These are phyloP conservation scores for Rhinocladiella similis DNA, from an alignment of 2,329 filamentous ascomycete genomes.

Conservation along the genomic window DNA sequence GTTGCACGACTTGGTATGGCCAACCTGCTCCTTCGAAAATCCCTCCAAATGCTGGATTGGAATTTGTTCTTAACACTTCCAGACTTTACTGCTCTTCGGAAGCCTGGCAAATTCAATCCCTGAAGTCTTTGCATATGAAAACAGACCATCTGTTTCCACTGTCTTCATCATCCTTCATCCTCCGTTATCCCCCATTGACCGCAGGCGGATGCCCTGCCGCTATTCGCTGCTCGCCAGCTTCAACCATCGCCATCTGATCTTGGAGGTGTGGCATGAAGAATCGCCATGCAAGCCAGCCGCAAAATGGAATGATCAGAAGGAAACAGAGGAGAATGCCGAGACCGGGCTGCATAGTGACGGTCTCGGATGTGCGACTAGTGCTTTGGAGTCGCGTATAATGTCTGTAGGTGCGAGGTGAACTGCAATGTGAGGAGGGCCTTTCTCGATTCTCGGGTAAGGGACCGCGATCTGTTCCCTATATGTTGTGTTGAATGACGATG, in stretches of 20 bases:
- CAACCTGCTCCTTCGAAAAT: too few relatives aligned
- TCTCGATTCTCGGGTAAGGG: background rate
- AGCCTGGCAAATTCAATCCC: too few relatives aligned
- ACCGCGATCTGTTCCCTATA: background rate
- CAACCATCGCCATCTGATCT: slow-evolving; percentile 25
- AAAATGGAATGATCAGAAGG: slow-evolving; percentile 26
- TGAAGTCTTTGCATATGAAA: too few relatives aligned
- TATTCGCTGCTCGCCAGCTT: slow-evolving; percentile 24
- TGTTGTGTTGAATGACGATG: background rate
- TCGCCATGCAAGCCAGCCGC: slow-evolving; percentile 28
- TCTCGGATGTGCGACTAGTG: background rate
- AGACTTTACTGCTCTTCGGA: too few relatives aligned
- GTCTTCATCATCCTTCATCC: too few relatives aligned
- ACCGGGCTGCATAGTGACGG: slow-evolving; percentile 27
- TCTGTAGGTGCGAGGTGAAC: background rate
- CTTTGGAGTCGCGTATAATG: background rate
- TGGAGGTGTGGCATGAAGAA: slow-evolving; percentile 26
- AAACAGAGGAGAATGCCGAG: slow-evolving; percentile 31
- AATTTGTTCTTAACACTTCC: too few relatives aligned
- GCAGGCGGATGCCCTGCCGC: slow-evolving; percentile 7
- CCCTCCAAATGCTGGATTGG: too few relatives aligned
- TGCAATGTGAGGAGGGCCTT: background rate
- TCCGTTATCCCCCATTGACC: slow-evolving; percentile 1
- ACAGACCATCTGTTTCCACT: too few relatives aligned
- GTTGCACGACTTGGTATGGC: too few relatives aligned